Evolutionary conservation across 2,329 filamentous ascomycete genomes (phyloP), one percentile per base, ranked within the genome.

Genomic region (Teratosphaeria destructans): DNA sequence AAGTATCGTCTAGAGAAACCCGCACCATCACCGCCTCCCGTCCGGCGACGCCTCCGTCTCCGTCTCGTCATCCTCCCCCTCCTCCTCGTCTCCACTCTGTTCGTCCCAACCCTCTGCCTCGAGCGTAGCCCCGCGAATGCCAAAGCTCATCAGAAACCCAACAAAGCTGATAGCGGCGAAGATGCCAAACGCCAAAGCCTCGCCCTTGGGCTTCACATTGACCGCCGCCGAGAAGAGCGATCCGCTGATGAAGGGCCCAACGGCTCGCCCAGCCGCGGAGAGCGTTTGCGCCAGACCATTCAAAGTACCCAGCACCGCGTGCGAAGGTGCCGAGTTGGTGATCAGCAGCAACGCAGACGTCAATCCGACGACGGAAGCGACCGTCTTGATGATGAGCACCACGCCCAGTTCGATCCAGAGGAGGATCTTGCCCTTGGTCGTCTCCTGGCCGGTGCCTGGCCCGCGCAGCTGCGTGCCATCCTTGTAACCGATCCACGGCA

Each of bases 201-300:
- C 92, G 1, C 94, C 93, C 69, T 91, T 94, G 2, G 86, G 88
- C 11, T 81, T 77, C 5, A 96, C 80, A 55, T 82, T 81, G 0
- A 85, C 87, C 0, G 90, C 87, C 0, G 93, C 77, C 0, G 90
- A 90, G 73, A 95, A 99, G 0, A 99, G 78, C 0, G 86, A 86
- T 0, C 94, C 94, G 0, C 91, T 94, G 0, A 95, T 78, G 65
- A 97, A 92, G 0, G 94, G 94, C 0, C 94, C 94, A 0, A 90
- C 82, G 52, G 92, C 91, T 61, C 94, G 85, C 8, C 94, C 94
- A 0, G 89, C 90, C 0, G 94, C 94, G 0, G 90, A 95, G 0
- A 99, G 83, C 0, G 91, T 96, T 74, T 99, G 94, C 0, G 94
- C 94, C 35, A 97, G 82, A 10, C 94, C 94, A 69, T 99, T 96